Conservation (phyloP, 1,284 basidiomycete genomes). For the Pseudozyma thailandica region DNA sequence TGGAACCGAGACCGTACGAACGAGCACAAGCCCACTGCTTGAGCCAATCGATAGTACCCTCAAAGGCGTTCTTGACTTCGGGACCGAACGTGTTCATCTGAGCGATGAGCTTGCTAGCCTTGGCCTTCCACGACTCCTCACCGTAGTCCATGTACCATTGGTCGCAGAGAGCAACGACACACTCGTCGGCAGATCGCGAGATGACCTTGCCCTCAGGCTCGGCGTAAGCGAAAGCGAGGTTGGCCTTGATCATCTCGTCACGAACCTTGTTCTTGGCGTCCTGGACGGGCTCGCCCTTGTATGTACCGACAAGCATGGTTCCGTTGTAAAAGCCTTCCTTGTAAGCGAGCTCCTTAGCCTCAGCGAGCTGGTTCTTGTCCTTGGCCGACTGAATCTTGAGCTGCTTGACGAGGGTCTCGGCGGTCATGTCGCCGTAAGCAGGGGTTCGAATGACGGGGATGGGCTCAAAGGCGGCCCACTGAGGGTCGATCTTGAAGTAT, state of each 20-base stretch:
- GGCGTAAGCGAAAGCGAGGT: constrained; percentile 87
- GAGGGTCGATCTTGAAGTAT: constrained; percentile 92
- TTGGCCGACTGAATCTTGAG: constrained; percentile 96
- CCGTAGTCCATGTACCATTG: constrained; percentile 99
- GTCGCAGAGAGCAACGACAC: constrained; percentile 96
- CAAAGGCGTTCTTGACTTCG: constrained; percentile 91
- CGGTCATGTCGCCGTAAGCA: constrained; percentile 90
- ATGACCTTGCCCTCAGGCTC: constrained; percentile 94
- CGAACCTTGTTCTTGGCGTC: constrained; percentile 91
- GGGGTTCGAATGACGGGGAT: constrained; percentile 89
- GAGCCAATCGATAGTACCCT: constrained; percentile 91
- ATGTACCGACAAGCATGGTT: constrained; percentile 87
- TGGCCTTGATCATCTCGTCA: constrained; percentile 81
- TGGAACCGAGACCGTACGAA: constrained; percentile 94
- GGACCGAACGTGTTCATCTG: constrained; percentile 88
- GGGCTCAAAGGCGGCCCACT: constrained; percentile 87
- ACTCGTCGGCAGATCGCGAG: constrained; percentile 90
- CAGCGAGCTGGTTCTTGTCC: constrained; percentile 82
- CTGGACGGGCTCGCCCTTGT: constrained; percentile 85
- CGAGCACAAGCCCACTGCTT: constrained; percentile 99
- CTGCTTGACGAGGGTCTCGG: constrained; percentile 85
- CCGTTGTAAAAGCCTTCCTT: constrained; percentile 98
- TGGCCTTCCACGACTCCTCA: constrained; percentile 84
- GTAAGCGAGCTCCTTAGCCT: constrained; percentile 97
- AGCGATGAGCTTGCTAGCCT: constrained; percentile 84